Percentiles rank a stretch among this genome's conserved stretches.
phyloP scores from a whole-genome alignment of 2,329 filamentous ascomycete genomes.

The Dryadomyces quercivorus region DNA sequence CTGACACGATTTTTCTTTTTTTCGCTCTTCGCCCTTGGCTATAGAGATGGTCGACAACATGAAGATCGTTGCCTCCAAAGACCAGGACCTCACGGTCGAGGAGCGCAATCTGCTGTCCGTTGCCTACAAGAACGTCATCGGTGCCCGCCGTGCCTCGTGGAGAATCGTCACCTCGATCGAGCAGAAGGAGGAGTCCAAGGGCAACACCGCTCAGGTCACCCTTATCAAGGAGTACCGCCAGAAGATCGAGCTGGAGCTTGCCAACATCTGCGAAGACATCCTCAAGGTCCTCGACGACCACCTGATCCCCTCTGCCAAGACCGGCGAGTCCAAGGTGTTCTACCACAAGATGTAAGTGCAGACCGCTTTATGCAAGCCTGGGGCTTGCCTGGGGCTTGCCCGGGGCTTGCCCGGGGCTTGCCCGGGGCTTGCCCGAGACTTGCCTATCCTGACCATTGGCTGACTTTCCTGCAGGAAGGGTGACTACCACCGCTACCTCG shows the following conservation, averaged over 20 bases:
- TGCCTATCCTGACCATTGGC: background rate
- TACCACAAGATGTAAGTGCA: slow-evolving; percentile 90
- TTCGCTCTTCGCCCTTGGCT: background rate
- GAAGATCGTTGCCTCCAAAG: slow-evolving; percentile 91
- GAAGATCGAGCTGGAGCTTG: slow-evolving; percentile 95
- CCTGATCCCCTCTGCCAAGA: slow-evolving; percentile 87
- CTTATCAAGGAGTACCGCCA: slow-evolving; percentile 97
- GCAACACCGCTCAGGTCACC: slow-evolving; percentile 78
- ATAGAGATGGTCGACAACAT: slow-evolving; percentile 99
- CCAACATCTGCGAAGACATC: slow-evolving; percentile 96
- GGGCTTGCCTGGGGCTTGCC: no score
- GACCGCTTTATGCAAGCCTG: no score
- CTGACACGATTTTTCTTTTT: slow-evolving; percentile 6
- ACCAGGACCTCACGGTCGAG: slow-evolving; percentile 75
- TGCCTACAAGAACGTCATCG: slow-evolving; percentile 98
- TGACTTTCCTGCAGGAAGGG: slow-evolving; percentile 62
- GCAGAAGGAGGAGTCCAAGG: slow-evolving; percentile 99
- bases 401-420: no score
- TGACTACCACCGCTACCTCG: slow-evolving; percentile 98
- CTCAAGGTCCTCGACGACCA: slow-evolving; percentile 88
- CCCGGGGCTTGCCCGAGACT: no score
- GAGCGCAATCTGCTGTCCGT: slow-evolving; percentile 96
- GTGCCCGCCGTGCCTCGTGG: slow-evolving; percentile 92
- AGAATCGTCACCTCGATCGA: slow-evolving; percentile 97
- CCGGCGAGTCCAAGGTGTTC: slow-evolving; percentile 97